Conservation (phyloP, 2,329 filamentous ascomycete species). For the Orbilia oligospora region DNA sequence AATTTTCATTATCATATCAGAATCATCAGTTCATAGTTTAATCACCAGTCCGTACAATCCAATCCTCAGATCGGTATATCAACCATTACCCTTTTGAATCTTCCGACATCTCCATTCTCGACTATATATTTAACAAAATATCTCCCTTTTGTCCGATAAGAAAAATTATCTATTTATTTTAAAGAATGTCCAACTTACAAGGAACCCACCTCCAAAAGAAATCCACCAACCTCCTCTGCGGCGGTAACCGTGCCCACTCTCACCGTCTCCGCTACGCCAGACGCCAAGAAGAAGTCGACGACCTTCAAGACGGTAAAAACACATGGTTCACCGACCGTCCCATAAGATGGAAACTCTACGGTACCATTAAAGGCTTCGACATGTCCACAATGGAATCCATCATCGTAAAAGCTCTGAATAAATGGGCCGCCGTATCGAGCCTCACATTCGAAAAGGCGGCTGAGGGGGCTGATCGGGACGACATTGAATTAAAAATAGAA, state of each 20-base stretch:
- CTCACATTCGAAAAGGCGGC: slow-evolving; percentile 20
- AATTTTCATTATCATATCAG: no score
- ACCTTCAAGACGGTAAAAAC: neutral
- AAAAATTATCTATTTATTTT: no score
- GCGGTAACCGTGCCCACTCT: neutral
- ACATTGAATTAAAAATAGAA: slow-evolving; percentile 6
- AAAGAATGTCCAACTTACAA: neutral
- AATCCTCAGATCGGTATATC: no score
- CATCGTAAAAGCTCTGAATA: neutral
- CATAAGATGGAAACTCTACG: slow-evolving; percentile 22
- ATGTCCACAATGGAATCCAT: slow-evolving; percentile 8
- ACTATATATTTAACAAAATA: neutral
- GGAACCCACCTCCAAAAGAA: neutral
- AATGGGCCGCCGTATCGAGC: slow-evolving; percentile 11
- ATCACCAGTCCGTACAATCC: no score
- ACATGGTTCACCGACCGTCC: slow-evolving; percentile 8
- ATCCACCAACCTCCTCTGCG: neutral
- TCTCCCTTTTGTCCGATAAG: no score
- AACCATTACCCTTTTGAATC: neutral
- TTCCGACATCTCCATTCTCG: neutral
- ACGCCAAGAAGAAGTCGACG: neutral
- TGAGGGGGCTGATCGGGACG: neutral
- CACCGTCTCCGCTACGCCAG: neutral
- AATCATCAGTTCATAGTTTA: no score
- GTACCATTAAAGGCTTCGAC: neutral